Evolutionary conservation across 73 alveolate species (phyloP), one percentile per base, ranked within the genome.

Genomic region (Symbiodinium natans): DNA sequence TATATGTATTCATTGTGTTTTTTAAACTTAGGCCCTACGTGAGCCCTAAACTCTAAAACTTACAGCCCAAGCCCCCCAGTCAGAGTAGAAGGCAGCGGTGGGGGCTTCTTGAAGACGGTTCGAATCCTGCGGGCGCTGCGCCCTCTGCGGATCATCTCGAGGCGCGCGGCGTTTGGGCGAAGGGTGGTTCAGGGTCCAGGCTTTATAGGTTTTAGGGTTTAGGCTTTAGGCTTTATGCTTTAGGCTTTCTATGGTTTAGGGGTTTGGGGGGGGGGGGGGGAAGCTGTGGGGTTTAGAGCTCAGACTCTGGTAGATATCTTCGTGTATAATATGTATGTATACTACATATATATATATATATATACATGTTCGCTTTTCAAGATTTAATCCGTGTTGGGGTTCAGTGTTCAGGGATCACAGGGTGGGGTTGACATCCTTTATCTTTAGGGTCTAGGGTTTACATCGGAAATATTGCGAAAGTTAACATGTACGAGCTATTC

Each of bases 51-150:
- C 56, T 11, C 56, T 8, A 11, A 5, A 43, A 43, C 56, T 11
- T 43, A 5, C 5, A n/a, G n/a, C n/a, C n/a, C 31, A 63, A 25
- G 40, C 2, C 17, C 5, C 80, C n/a, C 63, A 10, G 23, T 17
- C 8, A 48, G 63, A 10, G 8, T 8, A 8, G 63, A 8, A 74
- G 84, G 84, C 84, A 74, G 84, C 84, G 84, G 84, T 3, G 84
- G 43, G 11, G 84, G 84, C 23, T 43, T 41, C 68, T 33, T 98
- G 36, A 82, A 95, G 48, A 99, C 99, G 40, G 94, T 99, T 56
- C 99, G 99, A 86, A 99, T 99, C 84, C 93, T 99, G 10, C 96
- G 99, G 41, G 99, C 99, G 34, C 88, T 99, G 31, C 95, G 99
- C 63, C 99, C 99, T 21, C 99, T 99, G 36, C 86, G 99, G 38